These are phyloP conservation scores for Fragaria nilgerrensis DNA, from an alignment of 306 rosid species.

Conservation along the genomic window DNA sequence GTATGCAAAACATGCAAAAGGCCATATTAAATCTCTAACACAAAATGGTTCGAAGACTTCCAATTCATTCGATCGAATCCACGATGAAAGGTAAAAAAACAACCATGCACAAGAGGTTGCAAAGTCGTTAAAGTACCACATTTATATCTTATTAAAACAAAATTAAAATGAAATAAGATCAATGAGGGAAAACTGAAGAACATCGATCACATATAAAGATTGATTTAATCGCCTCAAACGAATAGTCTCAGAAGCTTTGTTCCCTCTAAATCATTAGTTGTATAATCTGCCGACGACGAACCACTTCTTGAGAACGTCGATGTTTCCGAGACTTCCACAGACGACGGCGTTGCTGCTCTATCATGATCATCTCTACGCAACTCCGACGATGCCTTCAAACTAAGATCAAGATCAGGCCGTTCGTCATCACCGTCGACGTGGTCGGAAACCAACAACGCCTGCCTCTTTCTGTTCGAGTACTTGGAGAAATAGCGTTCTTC, in stretches of 20 bases:
- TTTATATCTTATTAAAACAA: background rate
- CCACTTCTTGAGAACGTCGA: constrained; percentile 36
- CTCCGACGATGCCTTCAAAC: constrained; percentile 30
- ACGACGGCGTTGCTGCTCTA: constrained; percentile 22
- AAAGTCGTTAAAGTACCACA: background rate
- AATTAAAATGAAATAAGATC: background rate
- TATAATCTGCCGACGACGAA: constrained; percentile 9
- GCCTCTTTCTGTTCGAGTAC: constrained; percentile 15
- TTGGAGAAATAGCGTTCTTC: background rate
- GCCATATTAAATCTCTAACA: background rate
- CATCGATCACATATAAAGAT: background rate
- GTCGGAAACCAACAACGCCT: background rate
- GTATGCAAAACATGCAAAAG: background rate
- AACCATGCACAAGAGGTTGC: constrained; percentile 2
- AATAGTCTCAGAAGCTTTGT: constrained; percentile 48
- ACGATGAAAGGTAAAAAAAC: background rate
- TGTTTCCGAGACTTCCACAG: constrained; percentile 29
- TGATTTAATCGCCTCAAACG: constrained; percentile 18
- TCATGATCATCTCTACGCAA: constrained; percentile 4
- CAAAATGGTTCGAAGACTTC: background rate
- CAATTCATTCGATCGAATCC: background rate
- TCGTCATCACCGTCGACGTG: background rate
- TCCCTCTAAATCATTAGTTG: constrained; percentile 14
- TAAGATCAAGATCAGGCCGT: constrained; percentile 28
- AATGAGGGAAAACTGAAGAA: background rate